A percentile compares a stretch with the other conserved stretches of the same genome.
Conservation (phyloP, 306 rosid species). For the Nissolia schottii region DNA sequence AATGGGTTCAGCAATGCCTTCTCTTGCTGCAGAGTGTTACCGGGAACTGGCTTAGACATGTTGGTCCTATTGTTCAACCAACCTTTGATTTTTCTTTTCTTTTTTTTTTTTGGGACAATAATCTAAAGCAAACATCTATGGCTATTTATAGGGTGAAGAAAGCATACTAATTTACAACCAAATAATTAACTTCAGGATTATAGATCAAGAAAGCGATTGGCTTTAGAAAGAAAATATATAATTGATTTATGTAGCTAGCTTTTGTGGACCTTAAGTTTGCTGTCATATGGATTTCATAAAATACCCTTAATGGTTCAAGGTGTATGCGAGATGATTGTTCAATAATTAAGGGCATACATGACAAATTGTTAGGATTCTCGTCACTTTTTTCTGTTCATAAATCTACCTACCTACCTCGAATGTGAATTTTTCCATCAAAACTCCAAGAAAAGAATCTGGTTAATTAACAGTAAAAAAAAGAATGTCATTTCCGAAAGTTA, state of each 20-base stretch:
- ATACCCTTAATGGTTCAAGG: neutral
- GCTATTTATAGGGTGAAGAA: conserved; percentile 14
- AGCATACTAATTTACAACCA: neutral
- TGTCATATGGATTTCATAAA: neutral
- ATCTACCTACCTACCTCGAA: neutral
- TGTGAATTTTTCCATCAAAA: neutral
- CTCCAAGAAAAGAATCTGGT: conserved; percentile 3
- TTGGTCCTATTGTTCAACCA: neutral
- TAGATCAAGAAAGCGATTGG: neutral
- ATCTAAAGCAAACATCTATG: neutral
- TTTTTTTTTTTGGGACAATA: no score
- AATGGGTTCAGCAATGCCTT: conserved; percentile 16
- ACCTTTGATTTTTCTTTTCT: neutral
- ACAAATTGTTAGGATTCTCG: neutral
- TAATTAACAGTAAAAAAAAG: neutral
- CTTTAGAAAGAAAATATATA: neutral
- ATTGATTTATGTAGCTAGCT: neutral
- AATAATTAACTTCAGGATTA: neutral
- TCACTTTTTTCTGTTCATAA: neutral
- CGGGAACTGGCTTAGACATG: conserved; percentile 10
- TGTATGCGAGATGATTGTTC: neutral
- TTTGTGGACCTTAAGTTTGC: conserved; percentile 6
- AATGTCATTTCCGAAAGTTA: neutral
- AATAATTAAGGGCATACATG: neutral
- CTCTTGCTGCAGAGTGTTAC: neutral